Evolutionary conservation across 441 rosid genomes (phyloP).

Genomic region (Euphorbia celastroides): DNA sequence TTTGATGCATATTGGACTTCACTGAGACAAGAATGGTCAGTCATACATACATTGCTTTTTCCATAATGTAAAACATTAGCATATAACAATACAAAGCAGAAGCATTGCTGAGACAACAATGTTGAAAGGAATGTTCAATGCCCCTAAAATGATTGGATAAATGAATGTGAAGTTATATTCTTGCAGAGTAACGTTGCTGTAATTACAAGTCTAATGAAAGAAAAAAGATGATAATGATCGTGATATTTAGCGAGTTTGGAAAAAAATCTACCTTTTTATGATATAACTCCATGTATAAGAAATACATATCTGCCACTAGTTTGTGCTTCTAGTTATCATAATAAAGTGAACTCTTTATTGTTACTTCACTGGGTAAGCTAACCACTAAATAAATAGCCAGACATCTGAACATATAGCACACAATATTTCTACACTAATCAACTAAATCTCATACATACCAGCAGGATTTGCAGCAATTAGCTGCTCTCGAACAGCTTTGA

Average conservation of each 20-base stretch:
- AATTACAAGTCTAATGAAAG: too few relatives aligned
- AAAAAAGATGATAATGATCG: too few relatives aligned
- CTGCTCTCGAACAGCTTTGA: slow-evolving; percentile 76
- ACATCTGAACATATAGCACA: not conserved
- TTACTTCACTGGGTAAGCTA: too few relatives aligned
- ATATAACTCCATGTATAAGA: too few relatives aligned
- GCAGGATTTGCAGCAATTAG: slow-evolving; percentile 90
- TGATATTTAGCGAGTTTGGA: too few relatives aligned
- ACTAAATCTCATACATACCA: slow-evolving; percentile 39
- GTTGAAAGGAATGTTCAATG: not conserved
- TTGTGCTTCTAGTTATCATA: too few relatives aligned
- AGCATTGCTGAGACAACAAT: not conserved
- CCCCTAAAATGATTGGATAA: not conserved
- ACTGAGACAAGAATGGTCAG: not conserved
- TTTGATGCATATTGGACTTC: not conserved
- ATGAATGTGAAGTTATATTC: not conserved
- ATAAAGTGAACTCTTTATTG: too few relatives aligned
- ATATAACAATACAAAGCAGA: too few relatives aligned
- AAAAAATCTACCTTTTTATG: too few relatives aligned
- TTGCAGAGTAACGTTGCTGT: not conserved
- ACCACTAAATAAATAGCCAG: not conserved
- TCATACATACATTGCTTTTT: not conserved
- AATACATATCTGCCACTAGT: too few relatives aligned
- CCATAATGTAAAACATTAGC: too few relatives aligned
- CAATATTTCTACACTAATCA: not conserved